Evolutionary conservation across 2,329 filamentous ascomycete species (phyloP).

Genomic region (Fusarium transvaalense): DNA sequence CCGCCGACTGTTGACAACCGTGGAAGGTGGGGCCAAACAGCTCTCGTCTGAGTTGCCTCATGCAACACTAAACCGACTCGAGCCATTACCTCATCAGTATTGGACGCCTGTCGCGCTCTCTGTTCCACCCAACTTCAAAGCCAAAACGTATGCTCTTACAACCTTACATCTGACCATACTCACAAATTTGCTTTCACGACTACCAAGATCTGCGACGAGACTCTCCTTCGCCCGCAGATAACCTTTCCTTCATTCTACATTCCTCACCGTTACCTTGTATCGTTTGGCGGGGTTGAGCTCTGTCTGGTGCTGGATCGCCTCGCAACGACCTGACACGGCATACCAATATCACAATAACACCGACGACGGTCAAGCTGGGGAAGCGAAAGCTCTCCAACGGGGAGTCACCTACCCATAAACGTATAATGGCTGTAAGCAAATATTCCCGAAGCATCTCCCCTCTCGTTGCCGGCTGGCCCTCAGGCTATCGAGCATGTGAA

Average conservation of each 20-base stretch:
- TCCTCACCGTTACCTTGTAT: slow-evolving; percentile 32
- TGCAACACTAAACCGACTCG: slow-evolving; percentile 32
- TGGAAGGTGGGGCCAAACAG: slow-evolving; percentile 26
- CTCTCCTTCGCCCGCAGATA: slow-evolving; percentile 29
- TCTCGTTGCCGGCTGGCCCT: not conserved
- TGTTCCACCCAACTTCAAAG: slow-evolving; percentile 30
- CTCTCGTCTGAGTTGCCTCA: slow-evolving; percentile 35
- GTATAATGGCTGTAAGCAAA: slow-evolving; percentile 70
- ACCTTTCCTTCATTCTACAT: not conserved
- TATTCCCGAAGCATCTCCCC: not conserved
- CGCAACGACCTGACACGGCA: slow-evolving; percentile 35
- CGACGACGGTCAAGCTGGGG: slow-evolving; percentile 66
- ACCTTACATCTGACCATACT: slow-evolving; percentile 26
- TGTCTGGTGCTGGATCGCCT: slow-evolving; percentile 53
- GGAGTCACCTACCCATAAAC: slow-evolving; percentile 69
- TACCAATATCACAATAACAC: slow-evolving; percentile 54
- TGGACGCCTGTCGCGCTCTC: slow-evolving; percentile 33
- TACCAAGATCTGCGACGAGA: slow-evolving; percentile 33
- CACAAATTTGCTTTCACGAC: slow-evolving; percentile 16
- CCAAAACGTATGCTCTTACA: slow-evolving; percentile 33
- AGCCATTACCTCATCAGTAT: slow-evolving; percentile 49
- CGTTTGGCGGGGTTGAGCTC: slow-evolving; percentile 55
- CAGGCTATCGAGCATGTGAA: slow-evolving; percentile 18
- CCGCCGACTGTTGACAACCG: not conserved
- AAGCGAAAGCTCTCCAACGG: slow-evolving; percentile 76